Conservation (phyloP, 1,139 yeast genomes). For the Taphrina deformans region DNA sequence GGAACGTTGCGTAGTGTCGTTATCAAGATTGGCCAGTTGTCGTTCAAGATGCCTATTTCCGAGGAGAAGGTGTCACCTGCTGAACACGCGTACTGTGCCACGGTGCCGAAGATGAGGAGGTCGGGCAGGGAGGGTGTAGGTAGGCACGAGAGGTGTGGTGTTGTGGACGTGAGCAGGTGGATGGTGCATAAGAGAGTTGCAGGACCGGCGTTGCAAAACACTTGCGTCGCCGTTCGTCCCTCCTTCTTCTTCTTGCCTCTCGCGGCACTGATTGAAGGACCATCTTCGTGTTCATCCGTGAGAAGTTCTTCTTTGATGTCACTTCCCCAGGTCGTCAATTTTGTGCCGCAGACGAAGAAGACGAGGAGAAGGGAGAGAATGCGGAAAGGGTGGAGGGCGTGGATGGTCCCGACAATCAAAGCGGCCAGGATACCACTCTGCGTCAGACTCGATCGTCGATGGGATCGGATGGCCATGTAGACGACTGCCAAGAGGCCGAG, state of each 20-base stretch:
- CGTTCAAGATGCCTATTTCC: slow-evolving; percentile 53
- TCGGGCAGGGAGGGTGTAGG: background rate
- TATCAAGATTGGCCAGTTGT: slow-evolving; percentile 48
- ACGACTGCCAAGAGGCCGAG: slow-evolving; percentile 23
- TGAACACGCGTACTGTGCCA: slow-evolving; percentile 51
- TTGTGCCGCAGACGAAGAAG: slow-evolving; percentile 50
- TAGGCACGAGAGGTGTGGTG: background rate
- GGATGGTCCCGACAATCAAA: slow-evolving; percentile 48
- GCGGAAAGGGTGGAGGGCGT: slow-evolving; percentile 48
- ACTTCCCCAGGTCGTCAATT: slow-evolving; percentile 47
- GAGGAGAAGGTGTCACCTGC: slow-evolving; percentile 56
- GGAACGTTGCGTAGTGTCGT: slow-evolving; percentile 52
- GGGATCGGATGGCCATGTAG: slow-evolving; percentile 22
- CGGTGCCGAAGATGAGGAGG: slow-evolving; percentile 46
- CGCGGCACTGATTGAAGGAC: background rate
- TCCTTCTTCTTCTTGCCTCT: slow-evolving; percentile 2
- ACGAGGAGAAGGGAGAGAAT: slow-evolving; percentile 46
- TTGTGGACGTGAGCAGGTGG: slow-evolving; percentile 28
- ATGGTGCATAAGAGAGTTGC: slow-evolving; percentile 6
- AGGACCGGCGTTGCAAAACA: slow-evolving; percentile 19
- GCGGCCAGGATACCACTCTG: slow-evolving; percentile 49
- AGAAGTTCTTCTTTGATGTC: slow-evolving; percentile 36
- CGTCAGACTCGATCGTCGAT: slow-evolving; percentile 47
- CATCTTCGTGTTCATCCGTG: slow-evolving; percentile 22
- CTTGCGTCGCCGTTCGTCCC: slow-evolving; percentile 38